Evolutionary conservation across 2,329 filamentous ascomycete genomes (phyloP).

Genomic region (Cordyceps javanica): DNA sequence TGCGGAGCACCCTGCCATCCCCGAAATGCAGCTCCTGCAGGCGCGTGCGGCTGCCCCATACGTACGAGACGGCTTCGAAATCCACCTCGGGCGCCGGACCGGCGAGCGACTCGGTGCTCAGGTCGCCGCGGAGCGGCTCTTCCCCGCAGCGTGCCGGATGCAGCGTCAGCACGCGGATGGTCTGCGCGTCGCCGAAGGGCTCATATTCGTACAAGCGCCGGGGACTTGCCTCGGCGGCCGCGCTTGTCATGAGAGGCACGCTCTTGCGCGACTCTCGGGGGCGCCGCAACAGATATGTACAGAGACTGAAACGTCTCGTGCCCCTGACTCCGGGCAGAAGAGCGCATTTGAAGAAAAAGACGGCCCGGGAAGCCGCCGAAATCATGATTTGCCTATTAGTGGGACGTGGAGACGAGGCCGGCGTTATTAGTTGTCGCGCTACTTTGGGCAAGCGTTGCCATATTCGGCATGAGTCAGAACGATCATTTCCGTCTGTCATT

Average conservation of each 20-base stretch:
- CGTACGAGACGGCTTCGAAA: slow-evolving; percentile 9
- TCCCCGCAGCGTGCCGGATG: not conserved
- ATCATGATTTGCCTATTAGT: not conserved
- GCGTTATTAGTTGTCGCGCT: not conserved
- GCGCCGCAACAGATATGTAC: no score
- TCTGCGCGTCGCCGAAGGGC: not conserved
- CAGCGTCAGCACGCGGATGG: slow-evolving; percentile 5
- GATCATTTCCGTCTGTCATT: not conserved
- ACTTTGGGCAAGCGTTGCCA: not conserved
- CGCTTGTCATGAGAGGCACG: not conserved
- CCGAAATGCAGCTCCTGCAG: not conserved
- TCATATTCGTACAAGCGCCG: slow-evolving; percentile 2
- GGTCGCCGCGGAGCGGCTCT: not conserved
- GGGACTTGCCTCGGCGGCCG: not conserved
- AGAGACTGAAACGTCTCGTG: not conserved
- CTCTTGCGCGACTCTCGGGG: not conserved
- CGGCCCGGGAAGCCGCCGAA: not conserved
- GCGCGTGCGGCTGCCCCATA: slow-evolving; percentile 5
- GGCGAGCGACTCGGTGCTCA: not conserved
- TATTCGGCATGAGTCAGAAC: not conserved
- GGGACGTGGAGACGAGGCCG: not conserved
- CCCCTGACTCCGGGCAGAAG: no score
- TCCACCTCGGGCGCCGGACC: not conserved
- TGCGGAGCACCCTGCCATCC: not conserved
- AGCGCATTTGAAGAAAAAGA: not conserved